Conservation (phyloP, 257 asterid genomes). For the Capsicum chinense region DNA sequence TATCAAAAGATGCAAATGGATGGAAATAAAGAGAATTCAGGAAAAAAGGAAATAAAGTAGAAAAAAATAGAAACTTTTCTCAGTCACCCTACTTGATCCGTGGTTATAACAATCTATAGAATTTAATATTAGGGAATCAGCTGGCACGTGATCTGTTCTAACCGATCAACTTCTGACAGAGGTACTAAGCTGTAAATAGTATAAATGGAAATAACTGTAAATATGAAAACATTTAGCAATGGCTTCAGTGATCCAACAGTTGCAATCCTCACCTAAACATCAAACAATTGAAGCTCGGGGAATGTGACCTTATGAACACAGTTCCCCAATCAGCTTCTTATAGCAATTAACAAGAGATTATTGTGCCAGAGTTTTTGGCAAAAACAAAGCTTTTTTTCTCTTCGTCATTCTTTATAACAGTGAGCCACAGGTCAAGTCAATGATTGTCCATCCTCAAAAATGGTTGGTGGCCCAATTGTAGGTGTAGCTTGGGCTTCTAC, state of each 20-base stretch:
- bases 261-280: not conserved
- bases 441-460: not conserved
- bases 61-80: not conserved
- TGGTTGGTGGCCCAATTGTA: not conserved
- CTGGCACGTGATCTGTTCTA: not conserved
- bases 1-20: not conserved
- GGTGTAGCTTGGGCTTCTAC: not conserved
- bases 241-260: not conserved
- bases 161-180: not conserved
- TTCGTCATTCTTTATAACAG: not conserved
- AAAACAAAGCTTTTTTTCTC: not conserved
- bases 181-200: not conserved
- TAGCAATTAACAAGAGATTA: not conserved
- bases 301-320: not conserved
- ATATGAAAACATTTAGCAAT: not conserved
- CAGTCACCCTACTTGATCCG: not conserved
- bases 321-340: not conserved
- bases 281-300: not conserved
- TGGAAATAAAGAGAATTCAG: not conserved
- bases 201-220: not conserved
- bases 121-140: not conserved
- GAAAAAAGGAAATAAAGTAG: constrained; percentile 12
- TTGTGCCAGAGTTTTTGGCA: not conserved
- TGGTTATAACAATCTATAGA: not conserved
- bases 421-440: not conserved